Evolutionary conservation across 805 yeast genomes (phyloP).

Genomic region (Metschnikowia proteae): DNA sequence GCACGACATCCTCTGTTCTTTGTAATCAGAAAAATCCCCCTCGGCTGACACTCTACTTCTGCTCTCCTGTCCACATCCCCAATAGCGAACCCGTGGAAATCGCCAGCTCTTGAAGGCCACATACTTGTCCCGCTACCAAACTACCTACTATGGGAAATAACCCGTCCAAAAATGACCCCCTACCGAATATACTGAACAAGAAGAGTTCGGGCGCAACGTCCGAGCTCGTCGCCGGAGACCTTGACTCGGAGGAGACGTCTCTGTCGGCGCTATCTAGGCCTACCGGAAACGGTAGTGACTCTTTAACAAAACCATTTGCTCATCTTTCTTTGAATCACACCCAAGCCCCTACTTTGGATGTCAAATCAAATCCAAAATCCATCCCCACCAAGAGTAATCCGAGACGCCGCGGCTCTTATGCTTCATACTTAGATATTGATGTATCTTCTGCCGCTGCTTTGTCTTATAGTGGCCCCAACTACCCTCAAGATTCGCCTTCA

Average conservation of each 20-base stretch:
- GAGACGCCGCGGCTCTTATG: slow-evolving; percentile 8
- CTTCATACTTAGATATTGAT: slow-evolving; percentile 36
- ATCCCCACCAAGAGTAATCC: slow-evolving; percentile 8
- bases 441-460: slow-evolving; percentile 44
- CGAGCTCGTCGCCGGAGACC: slow-evolving; percentile 29
- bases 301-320: slow-evolving; percentile 5
- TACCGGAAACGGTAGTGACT: slow-evolving; percentile 22
- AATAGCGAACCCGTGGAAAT: neutral
- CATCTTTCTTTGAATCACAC: slow-evolving; percentile 1
- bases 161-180: slow-evolving; percentile 55
- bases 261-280: slow-evolving; percentile 40
- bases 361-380: slow-evolving; percentile 12
- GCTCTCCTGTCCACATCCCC: neutral
- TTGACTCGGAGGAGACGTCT: slow-evolving; percentile 40
- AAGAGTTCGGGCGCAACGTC: slow-evolving; percentile 24
- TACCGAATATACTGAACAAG: slow-evolving; percentile 39
- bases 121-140: neutral
- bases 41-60: neutral
- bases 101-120: neutral
- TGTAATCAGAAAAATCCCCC: slow-evolving; percentile 5
- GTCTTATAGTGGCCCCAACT: slow-evolving; percentile 4
- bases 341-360: neutral
- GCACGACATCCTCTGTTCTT: slow-evolving; percentile 1
- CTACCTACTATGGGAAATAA: slow-evolving; percentile 53
- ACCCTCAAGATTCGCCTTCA: slow-evolving; percentile 6